These are phyloP conservation scores for Caloboletus inedulis DNA, from an alignment of 1,284 basidiomycete genomes.

Conservation along the genomic window DNA sequence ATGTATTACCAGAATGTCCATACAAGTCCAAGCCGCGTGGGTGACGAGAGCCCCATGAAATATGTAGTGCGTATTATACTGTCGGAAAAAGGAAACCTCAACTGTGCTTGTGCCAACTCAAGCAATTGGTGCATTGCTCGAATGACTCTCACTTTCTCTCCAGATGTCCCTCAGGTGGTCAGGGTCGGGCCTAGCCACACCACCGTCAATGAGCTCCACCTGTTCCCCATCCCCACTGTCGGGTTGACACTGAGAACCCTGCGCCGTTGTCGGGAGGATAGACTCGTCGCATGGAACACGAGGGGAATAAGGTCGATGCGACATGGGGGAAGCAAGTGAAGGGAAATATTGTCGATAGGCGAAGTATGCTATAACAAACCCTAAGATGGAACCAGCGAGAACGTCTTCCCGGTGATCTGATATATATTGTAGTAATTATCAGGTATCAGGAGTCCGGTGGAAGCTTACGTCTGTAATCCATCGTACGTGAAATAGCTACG, in stretches of 20 bases:
- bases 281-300: conserved; percentile 49
- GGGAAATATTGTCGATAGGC: conserved; percentile 83
- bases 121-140: not conserved
- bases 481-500: conserved; percentile 88
- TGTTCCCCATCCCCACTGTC: conserved; percentile 19
- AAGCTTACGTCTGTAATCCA: conserved; percentile 80
- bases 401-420: conserved; percentile 90
- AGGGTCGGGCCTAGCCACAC: conserved; percentile 29
- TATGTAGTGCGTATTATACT: not conserved
- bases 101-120: conserved; percentile 11
- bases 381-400: conserved; percentile 75
- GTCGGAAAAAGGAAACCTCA: not conserved
- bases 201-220: conserved; percentile 25
- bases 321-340: conserved; percentile 51
- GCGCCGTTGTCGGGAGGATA: conserved; percentile 37
- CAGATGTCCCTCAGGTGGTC: conserved; percentile 35
- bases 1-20: not conserved
- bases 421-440: conserved; percentile 3
- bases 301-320: conserved; percentile 77
- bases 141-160: conserved; percentile 33
- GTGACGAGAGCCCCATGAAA: not conserved
- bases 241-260: conserved; percentile 10
- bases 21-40: not conserved
- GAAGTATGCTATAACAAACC: conserved; percentile 72
- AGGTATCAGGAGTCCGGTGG: not conserved